These are phyloP conservation scores for Prunus campanulata DNA, from an alignment of 306 rosid genomes.

Conservation along the genomic window DNA sequence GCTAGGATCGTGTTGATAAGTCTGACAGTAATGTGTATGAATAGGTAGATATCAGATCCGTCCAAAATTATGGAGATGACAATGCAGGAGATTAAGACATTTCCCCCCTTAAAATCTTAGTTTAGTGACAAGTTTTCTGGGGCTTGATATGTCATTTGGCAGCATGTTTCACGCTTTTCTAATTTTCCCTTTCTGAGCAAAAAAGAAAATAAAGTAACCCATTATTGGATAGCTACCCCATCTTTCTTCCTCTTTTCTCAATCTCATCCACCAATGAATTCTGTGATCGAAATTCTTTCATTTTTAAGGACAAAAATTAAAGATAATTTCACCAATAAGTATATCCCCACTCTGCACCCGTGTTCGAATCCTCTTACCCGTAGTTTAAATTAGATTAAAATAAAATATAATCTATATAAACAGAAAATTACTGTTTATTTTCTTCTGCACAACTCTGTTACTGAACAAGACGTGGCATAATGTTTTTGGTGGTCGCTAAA, in stretches of 20 bases:
- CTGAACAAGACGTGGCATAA: background rate
- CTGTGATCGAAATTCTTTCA: too few relatives aligned
- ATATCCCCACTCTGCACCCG: too few relatives aligned
- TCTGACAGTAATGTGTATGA: background rate
- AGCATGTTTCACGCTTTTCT: background rate
- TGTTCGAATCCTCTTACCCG: fast-evolving
- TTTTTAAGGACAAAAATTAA: too few relatives aligned
- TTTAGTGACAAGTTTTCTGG: background rate
- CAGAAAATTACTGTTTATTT: too few relatives aligned
- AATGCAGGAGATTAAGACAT: background rate
- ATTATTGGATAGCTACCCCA: too few relatives aligned
- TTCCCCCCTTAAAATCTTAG: background rate
- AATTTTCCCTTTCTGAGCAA: background rate
- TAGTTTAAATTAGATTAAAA: too few relatives aligned
- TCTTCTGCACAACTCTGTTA: background rate
- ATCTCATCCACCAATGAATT: too few relatives aligned
- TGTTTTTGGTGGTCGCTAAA: background rate
- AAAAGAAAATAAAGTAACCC: constrained; percentile 10
- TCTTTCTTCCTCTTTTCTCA: background rate
- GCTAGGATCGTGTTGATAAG: background rate
- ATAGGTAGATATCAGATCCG: background rate
- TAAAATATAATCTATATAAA: too few relatives aligned
- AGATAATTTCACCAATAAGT: too few relatives aligned
- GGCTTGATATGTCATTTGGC: background rate
- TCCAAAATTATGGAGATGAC: background rate